Conservation (phyloP, 2,329 filamentous ascomycete genomes). For the Ceratocystis cacaofunesta region DNA sequence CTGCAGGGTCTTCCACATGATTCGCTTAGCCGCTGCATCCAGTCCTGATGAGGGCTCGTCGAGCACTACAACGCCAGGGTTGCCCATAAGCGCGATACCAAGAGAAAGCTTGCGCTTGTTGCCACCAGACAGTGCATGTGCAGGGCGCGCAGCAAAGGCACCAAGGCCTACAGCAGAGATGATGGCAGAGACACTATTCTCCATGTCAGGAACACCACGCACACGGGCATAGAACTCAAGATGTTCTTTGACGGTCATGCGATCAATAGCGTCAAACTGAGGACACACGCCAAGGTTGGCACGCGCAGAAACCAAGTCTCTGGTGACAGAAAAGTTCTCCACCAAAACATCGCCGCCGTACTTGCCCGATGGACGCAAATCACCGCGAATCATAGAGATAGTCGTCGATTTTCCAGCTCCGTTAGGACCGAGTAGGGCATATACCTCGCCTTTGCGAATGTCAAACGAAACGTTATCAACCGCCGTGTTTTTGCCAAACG, state of each 20-base stretch:
- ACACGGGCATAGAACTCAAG: conserved; percentile 76
- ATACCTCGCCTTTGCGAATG: conserved; percentile 66
- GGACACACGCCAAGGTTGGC: conserved; percentile 80
- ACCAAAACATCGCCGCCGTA: conserved; percentile 68
- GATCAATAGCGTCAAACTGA: conserved; percentile 74
- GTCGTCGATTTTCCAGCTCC: conserved; percentile 85
- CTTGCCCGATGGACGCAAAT: conserved; percentile 58
- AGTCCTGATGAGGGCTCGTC: conserved; percentile 83
- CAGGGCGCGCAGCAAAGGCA: conserved; percentile 59
- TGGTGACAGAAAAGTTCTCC: conserved; percentile 60
- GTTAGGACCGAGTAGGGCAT: conserved; percentile 78
- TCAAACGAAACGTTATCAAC: conserved; percentile 84
- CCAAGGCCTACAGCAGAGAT: conserved; percentile 66
- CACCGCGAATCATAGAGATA: conserved; percentile 79
- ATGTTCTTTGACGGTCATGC: conserved; percentile 80
- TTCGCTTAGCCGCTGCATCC: conserved; percentile 76
- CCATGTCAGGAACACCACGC: conserved; percentile 59
- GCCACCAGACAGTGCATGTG: conserved; percentile 66
- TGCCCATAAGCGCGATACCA: conserved; percentile 83
- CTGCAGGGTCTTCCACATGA: conserved; percentile 81
- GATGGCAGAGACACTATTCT: conserved; percentile 64
- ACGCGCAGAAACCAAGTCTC: conserved; percentile 55
- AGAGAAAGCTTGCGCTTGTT: conserved; percentile 88
- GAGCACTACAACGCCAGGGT: conserved; percentile 71
- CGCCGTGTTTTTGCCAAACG: conserved; percentile 59